Conservation (phyloP, 2,329 filamentous ascomycete species). For the Beauveria pseudobassiana region DNA sequence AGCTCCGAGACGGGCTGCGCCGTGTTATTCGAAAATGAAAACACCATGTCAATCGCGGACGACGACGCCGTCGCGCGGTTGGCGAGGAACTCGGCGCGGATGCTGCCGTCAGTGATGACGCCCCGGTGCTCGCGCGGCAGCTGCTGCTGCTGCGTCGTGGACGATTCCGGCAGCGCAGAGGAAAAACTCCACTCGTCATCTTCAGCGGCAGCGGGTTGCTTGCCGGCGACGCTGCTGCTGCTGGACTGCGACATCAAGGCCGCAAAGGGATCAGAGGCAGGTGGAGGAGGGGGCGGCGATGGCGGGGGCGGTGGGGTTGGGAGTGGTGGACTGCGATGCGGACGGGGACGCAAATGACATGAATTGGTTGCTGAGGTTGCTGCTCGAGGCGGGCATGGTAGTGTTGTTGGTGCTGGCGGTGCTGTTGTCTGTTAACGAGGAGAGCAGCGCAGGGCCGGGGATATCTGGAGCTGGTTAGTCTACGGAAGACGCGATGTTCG, state of each 20-base stretch:
- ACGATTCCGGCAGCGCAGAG: slow-evolving; percentile 66
- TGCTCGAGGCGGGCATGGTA: background rate
- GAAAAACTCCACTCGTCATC: slow-evolving; percentile 95
- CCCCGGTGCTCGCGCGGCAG: slow-evolving; percentile 53
- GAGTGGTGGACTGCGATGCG: slow-evolving; percentile 44
- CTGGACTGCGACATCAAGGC: slow-evolving; percentile 30
- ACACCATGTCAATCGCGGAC: slow-evolving; percentile 60
- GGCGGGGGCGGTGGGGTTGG: slow-evolving; percentile 41
- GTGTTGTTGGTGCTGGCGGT: slow-evolving; percentile 36
- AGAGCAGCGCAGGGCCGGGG: slow-evolving; percentile 57
- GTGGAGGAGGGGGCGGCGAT: slow-evolving; percentile 38
- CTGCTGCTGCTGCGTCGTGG: slow-evolving; percentile 37
- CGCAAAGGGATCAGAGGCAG: slow-evolving; percentile 44
- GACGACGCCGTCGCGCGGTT: slow-evolving; percentile 46
- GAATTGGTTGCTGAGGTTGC: slow-evolving; percentile 35
- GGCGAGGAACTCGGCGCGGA: slow-evolving; percentile 69
- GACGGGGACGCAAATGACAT: slow-evolving; percentile 47
- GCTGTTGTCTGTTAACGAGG: slow-evolving; percentile 54
- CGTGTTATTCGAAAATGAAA: slow-evolving; percentile 79
- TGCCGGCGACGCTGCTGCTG: slow-evolving; percentile 9
- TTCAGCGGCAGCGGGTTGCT: slow-evolving; percentile 35
- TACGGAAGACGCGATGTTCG: too few relatives aligned
- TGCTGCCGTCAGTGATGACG: slow-evolving; percentile 58
- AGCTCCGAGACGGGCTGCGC: slow-evolving; percentile 65
- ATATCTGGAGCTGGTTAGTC: slow-evolving; percentile 41